Evolutionary conservation across 2,329 filamentous ascomycete genomes (phyloP), one percentile per base, ranked within the genome.

Genomic region (Mariannaea sp.): DNA sequence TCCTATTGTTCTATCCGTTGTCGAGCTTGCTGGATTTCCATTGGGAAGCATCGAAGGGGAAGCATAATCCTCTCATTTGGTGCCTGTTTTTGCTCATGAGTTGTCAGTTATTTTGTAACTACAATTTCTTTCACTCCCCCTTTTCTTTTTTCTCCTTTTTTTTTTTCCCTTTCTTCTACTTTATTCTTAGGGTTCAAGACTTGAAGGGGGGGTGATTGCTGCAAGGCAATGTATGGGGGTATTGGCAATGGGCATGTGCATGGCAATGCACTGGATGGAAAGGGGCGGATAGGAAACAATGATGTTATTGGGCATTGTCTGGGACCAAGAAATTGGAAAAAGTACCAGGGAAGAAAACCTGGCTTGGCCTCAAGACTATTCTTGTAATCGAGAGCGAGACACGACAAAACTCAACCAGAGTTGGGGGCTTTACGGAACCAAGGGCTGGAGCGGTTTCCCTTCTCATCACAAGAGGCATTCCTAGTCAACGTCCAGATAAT

Each of bases 201-300:
- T 54, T 44, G 13, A 50, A 55, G 55, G 36, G 55, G 36, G 35
- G 55, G 36, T 52, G 57, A 52, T 47, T 65, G 64, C 64, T 65
- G 64, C 64, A 52, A 66, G 62, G 64, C 64, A 65, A 53, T 57
- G 53, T 40, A 16, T 32, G 14, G 14, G 14, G 14, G 17, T 36
- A 19, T 58, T 17, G 49, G 43, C 14, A 55, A 29, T 42, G 49
- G 45, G 38, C 38, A 29, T 42, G 26, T 38, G 44, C 22, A 59
- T 39, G 41, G 56, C 41, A 33, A 49, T 22, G 38, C 24, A 33
- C 40, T 46, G 36, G 30, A 32, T 33, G 47, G 12, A 43, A 27
- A 43, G 44, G 49, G 47, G 30, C 26, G 43, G 33, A 20, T 14
- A 16, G 38, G 42, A 49, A 61, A 42, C 41, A 17, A 41, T 29